Percentiles rank a stretch among this genome's conserved stretches.
Evolutionary conservation across 2,329 filamentous ascomycete genomes (phyloP).

Genomic region (Periglandula ipomoeae): DNA sequence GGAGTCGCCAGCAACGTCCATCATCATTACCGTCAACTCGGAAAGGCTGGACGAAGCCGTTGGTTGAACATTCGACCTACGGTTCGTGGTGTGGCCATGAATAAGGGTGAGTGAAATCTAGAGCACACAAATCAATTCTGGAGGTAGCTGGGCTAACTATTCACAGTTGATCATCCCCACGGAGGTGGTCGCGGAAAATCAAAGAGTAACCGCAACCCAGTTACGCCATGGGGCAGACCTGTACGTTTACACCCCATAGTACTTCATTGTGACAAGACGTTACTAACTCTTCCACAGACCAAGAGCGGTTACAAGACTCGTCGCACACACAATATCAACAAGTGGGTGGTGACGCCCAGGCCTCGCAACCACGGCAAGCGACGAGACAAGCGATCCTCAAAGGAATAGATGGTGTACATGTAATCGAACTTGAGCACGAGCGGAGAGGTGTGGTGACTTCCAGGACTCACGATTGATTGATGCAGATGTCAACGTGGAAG

Average conservation of each 20-base stretch:
- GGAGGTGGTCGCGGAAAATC: constrained; percentile 99
- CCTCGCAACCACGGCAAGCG: constrained; percentile 88
- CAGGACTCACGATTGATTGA: no score
- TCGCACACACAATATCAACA: constrained; percentile 81
- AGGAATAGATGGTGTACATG: constrained; percentile 12
- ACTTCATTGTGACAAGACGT: background rate
- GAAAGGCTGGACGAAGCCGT: constrained; percentile 87
- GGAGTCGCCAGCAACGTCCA: no score
- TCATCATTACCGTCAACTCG: constrained; percentile 81
- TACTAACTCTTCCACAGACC: constrained; percentile 34
- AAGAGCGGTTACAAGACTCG: constrained; percentile 91
- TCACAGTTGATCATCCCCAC: constrained; percentile 81
- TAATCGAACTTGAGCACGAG: no score
- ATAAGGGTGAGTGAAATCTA: constrained; percentile 59
- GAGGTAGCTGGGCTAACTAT: constrained; percentile 5
- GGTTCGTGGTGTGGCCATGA: constrained; percentile 97
- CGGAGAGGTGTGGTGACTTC: no score
- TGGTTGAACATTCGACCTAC: constrained; percentile 94
- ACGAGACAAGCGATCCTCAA: constrained; percentile 49
- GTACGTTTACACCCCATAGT: constrained; percentile 45
- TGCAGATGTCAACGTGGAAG: background rate
- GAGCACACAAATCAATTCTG: background rate
- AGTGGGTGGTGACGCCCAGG: constrained; percentile 76
- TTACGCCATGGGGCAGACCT: constrained; percentile 92
- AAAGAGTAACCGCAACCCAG: constrained; percentile 93